Evolutionary conservation across 2,329 filamentous ascomycete genomes (phyloP), one percentile per base, ranked within the genome.

Genomic region (Colletotrichum theobromicola): DNA sequence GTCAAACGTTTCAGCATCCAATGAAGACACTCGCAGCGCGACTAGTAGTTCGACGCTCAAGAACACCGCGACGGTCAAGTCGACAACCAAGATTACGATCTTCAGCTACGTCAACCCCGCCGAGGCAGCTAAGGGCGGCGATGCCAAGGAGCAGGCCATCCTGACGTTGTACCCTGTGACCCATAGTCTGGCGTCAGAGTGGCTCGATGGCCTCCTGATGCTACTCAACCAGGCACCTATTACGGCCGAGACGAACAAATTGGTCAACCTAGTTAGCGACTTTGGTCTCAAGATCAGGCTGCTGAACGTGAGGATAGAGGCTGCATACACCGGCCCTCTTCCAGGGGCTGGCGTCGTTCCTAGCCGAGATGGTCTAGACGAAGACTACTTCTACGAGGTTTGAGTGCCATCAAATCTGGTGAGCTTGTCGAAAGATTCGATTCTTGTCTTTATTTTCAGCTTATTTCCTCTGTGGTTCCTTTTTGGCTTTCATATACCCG

Each of bases 181-280:
- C 73, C 94, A 97, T 81, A 94, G 92, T 77, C 87, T 97, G 62
- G 97, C 97, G 12, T 97, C 95, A 1, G 97, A 99, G 84, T 99
- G 97, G 97, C 89, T 99, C 7, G 97, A 99, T 82, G 97, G 97
- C 1, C 86, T 99, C 77, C 89, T 98, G 71, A 98, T 99, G 95
- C 88, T 99, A 69, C 89, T 99, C 28, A 95, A 97, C 81, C 97
- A 99, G 84, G 92, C 96, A 74, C 97, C 97, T 24, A 98, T 99
- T 81, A 99, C 97, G n/a, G 92, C 95, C 4, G 96, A 98, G 85
- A 98, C 97, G 42, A 96, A 94, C 82, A 97, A 97, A 83, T 87
- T 98, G 76, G 93, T 98, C 68, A 92, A 93, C 70, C 87, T 98
- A 79, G 94, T 98, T 74, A 92, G 93, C 80, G 94, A 97, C 78